Evolutionary conservation across 2,329 filamentous ascomycete species (phyloP).

Genomic region (Lithohypha guttulata): DNA sequence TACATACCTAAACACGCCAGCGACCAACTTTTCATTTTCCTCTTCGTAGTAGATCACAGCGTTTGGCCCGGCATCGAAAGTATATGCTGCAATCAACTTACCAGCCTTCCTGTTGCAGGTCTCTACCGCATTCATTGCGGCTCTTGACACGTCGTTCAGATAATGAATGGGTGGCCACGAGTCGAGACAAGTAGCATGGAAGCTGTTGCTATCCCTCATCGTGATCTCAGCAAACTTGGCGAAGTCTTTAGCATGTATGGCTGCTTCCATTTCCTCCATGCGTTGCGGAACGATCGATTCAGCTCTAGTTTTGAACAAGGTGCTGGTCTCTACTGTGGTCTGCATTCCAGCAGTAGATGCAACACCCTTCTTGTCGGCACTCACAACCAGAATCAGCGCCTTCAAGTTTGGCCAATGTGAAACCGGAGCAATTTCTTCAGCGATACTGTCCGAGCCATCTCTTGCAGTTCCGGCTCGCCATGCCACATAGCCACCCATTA

Average conservation of each 20-base stretch:
- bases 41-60: conserved; percentile 92
- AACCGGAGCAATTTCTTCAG: conserved; percentile 68
- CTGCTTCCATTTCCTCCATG: conserved; percentile 77
- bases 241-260: conserved; percentile 71
- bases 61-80: conserved; percentile 94
- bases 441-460: conserved; percentile 40
- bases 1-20: conserved; percentile 65
- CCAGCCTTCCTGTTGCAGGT: conserved; percentile 73
- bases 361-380: conserved; percentile 90
- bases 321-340: conserved; percentile 81
- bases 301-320: conserved; percentile 71
- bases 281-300: conserved; percentile 65
- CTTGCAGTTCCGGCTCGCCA: conserved; percentile 22
- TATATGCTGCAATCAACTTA: conserved; percentile 79
- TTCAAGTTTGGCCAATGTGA: conserved; percentile 94
- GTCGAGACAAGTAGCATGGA: conserved; percentile 90
- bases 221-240: conserved; percentile 76
- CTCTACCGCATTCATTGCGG: conserved; percentile 81
- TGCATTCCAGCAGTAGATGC: conserved; percentile 93
- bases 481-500: conserved; percentile 1
- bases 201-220: conserved; percentile 94
- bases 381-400: conserved; percentile 81
- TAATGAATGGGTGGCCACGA: conserved; percentile 98
- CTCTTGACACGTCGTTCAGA: conserved; percentile 85
- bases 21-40: conserved; percentile 60